Percentiles rank a stretch among this genome's conserved stretches.
These are phyloP conservation scores for Candida yuanshanica DNA, from an alignment of 805 yeast species.

Conservation along the genomic window DNA sequence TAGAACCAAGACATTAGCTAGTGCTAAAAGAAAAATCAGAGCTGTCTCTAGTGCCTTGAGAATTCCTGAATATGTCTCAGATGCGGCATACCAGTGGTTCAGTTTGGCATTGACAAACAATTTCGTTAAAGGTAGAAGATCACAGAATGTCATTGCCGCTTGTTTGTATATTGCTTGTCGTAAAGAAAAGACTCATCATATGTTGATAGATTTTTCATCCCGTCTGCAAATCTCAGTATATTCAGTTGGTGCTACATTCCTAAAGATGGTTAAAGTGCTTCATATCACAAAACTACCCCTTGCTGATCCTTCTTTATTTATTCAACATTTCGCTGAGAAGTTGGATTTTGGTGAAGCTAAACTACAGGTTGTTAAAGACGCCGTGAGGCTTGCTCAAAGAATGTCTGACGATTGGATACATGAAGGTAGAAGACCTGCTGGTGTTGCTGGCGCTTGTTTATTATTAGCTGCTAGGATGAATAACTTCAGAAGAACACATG, in stretches of 20 bases:
- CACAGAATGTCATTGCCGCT: conserved; percentile 93
- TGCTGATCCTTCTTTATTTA: conserved; percentile 91
- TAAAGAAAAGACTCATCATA: conserved; percentile 83
- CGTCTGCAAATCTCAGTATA: conserved; percentile 86
- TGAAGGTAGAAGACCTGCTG: conserved; percentile 97
- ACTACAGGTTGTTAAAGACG: conserved; percentile 78
- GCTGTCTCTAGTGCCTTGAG: conserved; percentile 73
- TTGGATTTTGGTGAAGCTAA: conserved; percentile 73
- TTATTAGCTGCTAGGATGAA: conserved; percentile 95
- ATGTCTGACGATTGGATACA: conserved; percentile 96
- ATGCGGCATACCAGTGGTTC: conserved; percentile 86
- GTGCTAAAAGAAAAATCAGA: conserved; percentile 73
- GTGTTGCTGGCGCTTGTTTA: conserved; percentile 95
- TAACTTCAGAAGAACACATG: conserved; percentile 83
- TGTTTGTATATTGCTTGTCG: conserved; percentile 95
- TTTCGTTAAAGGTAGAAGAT: conserved; percentile 94
- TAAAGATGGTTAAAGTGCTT: conserved; percentile 84
- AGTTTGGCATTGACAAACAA: conserved; percentile 78
- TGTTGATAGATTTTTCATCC: conserved; percentile 93
- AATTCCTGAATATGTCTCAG: conserved; percentile 81
- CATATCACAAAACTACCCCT: conserved; percentile 74
- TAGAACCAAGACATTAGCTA: conserved; percentile 81
- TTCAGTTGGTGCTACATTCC: conserved; percentile 92
- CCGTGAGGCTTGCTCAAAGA: conserved; percentile 76
- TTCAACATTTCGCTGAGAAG: conserved; percentile 88